These are phyloP conservation scores for Macrolepiota albuminosa DNA, from an alignment of 768 basidiomycete genomes.

Conservation along the genomic window DNA sequence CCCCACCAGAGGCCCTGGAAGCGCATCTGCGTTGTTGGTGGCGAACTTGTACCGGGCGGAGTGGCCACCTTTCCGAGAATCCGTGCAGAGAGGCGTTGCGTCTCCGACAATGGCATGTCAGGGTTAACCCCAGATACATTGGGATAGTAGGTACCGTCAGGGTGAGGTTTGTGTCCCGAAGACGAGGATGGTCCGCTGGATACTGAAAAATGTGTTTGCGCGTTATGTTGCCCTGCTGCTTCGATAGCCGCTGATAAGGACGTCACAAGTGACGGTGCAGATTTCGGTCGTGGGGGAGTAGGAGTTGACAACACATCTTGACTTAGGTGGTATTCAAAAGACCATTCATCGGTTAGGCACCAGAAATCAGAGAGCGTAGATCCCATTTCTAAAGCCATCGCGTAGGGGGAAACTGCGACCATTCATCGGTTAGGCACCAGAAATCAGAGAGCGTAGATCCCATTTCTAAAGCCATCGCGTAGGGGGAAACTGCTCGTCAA, in stretches of 20 bases:
- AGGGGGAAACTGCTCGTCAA: slow-evolving; percentile 54
- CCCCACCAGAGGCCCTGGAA: slow-evolving; percentile 91
- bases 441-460: slow-evolving; percentile 55
- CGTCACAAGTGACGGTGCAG: slow-evolving; percentile 10
- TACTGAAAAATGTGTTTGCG: slow-evolving; percentile 11
- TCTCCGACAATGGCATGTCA: slow-evolving; percentile 18
- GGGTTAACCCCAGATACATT: slow-evolving; percentile 17
- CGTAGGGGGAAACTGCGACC: slow-evolving; percentile 65
- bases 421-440: slow-evolving; percentile 75
- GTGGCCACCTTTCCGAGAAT: slow-evolving; percentile 20
- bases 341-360: slow-evolving; percentile 72
- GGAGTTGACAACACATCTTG: slow-evolving; percentile 11
- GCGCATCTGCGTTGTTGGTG: slow-evolving; percentile 38
- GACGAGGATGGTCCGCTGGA: slow-evolving; percentile 4
- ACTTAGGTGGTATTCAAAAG: slow-evolving; percentile 48
- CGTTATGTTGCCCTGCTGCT: slow-evolving; percentile 40
- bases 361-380: slow-evolving; percentile 59
- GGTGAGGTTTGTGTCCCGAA: neutral
- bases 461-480: slow-evolving; percentile 68
- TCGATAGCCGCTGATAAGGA: slow-evolving; percentile 43
- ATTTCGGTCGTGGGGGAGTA: slow-evolving; percentile 12
- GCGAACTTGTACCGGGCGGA: slow-evolving; percentile 11
- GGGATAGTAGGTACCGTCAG: neutral
- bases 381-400: slow-evolving; percentile 69
- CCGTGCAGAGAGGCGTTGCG: slow-evolving; percentile 18